These are phyloP conservation scores for Kalmusia sp. DNA, from an alignment of 2,329 filamentous ascomycete species.

Conservation along the genomic window DNA sequence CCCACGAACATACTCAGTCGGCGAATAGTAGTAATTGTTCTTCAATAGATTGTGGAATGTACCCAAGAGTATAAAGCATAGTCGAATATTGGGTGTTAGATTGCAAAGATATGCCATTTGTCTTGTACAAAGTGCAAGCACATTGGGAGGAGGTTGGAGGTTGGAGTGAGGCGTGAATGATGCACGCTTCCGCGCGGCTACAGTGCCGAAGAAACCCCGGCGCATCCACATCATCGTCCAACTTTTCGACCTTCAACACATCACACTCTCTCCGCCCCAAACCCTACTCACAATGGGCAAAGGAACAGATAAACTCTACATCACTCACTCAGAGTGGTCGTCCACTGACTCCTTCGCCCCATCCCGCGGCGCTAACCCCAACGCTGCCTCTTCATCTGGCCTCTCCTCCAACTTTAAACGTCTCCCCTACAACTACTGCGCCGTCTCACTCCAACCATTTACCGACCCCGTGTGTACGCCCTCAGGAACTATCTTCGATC, in stretches of 20 bases:
- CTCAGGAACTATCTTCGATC: conserved; percentile 89
- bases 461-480: conserved; percentile 90
- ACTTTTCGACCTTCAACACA: background rate
- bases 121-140: no score
- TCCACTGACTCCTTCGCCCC: conserved; percentile 88
- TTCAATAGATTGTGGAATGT: no score
- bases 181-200: background rate
- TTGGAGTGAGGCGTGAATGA: no score
- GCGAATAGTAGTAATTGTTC: no score
- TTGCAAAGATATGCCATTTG: no score
- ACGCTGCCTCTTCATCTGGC: conserved; percentile 59
- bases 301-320: conserved; percentile 59
- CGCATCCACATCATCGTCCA: conserved; percentile 4
- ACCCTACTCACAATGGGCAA: conserved; percentile 41
- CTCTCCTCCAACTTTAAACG: conserved; percentile 74
- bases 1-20: no score
- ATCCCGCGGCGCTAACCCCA: conserved; percentile 73
- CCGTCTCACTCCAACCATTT: conserved; percentile 93
- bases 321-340: conserved; percentile 98
- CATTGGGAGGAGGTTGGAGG: no score
- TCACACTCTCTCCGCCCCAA: no score
- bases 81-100: no score
- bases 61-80: no score
- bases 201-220: background rate
- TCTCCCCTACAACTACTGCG: conserved; percentile 97